Percentiles rank a stretch among this genome's conserved stretches.
These are phyloP conservation scores for Cladosporium phlei DNA, from an alignment of 2,329 filamentous ascomycete genomes.

Conservation along the genomic window DNA sequence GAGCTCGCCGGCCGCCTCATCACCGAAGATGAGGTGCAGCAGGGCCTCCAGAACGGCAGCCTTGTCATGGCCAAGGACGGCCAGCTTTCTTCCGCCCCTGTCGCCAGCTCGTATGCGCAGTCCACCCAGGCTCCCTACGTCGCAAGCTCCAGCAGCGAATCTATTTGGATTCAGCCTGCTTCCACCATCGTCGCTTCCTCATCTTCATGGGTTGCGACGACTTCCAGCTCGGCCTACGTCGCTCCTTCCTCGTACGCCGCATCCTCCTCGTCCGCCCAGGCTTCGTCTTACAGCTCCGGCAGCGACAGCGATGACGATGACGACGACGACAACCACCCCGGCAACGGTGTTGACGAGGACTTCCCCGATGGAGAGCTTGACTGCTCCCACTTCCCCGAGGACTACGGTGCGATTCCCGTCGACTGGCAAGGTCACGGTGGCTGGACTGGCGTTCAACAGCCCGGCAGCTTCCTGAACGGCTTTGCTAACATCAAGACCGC, in stretches of 20 bases:
- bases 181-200: conserved; percentile 15
- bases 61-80: conserved; percentile 57
- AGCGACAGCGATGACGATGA: conserved; percentile 17
- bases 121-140: conserved; percentile 26
- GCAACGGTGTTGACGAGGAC: conserved; percentile 55
- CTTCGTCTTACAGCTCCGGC: conserved; percentile 14
- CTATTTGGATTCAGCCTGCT: conserved; percentile 22
- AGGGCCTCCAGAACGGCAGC: conserved; percentile 66
- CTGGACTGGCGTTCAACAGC: conserved; percentile 71
- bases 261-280: conserved; percentile 29
- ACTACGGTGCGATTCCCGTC: conserved; percentile 72
- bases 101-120: conserved; percentile 36
- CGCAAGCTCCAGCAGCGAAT: conserved; percentile 7
- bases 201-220: conserved; percentile 21
- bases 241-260: conserved; percentile 16
- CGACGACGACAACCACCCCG: conserved; percentile 22
- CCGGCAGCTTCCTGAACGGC: conserved; percentile 28
- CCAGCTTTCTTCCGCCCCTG: conserved; percentile 25
- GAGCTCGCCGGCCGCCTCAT: conserved; percentile 63
- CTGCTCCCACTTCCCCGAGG: conserved; percentile 70
- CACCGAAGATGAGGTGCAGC: conserved; percentile 59
- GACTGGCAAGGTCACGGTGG: conserved; percentile 65
- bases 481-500: conserved; percentile 60
- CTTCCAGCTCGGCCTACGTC: conserved; percentile 29
- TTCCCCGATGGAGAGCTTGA: conserved; percentile 72